Evolutionary conservation across 768 basidiomycete species (phyloP).

Genomic region (Glaciozyma martinii): DNA sequence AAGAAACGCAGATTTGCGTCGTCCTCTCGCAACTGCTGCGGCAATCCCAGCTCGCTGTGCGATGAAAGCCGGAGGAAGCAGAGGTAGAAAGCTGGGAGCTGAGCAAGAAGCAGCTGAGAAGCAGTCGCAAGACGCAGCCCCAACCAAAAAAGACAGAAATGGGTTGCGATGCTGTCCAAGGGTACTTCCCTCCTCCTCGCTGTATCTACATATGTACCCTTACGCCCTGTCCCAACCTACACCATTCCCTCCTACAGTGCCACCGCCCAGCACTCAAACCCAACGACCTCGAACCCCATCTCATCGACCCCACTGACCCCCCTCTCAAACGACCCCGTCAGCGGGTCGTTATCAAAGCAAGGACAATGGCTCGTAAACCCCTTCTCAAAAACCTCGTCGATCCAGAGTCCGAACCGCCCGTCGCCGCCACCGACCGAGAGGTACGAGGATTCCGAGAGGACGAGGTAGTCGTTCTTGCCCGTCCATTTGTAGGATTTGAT

Average conservation of each 20-base stretch:
- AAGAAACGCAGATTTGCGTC: too few relatives aligned
- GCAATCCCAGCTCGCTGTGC: too few relatives aligned
- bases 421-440: slow-evolving; percentile 47
- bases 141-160: too few relatives aligned
- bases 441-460: slow-evolving; percentile 45
- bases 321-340: slow-evolving; percentile 6
- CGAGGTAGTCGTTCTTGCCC: slow-evolving; percentile 80
- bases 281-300: slow-evolving; percentile 78
- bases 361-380: slow-evolving; percentile 78
- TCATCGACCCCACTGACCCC: slow-evolving; percentile 40
- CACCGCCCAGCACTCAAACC: slow-evolving; percentile 82
- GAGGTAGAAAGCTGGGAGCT: too few relatives aligned
- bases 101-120: too few relatives aligned
- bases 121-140: too few relatives aligned
- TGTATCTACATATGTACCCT: too few relatives aligned
- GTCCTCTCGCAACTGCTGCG: too few relatives aligned
- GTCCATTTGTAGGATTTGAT: slow-evolving; percentile 71
- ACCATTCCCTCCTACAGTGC: slow-evolving; percentile 33
- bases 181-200: too few relatives aligned
- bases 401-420: slow-evolving; percentile 77
- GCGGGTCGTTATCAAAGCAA: slow-evolving; percentile 69
- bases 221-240: too few relatives aligned
- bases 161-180: too few relatives aligned
- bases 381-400: slow-evolving; percentile 68
- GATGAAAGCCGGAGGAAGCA: too few relatives aligned